These are phyloP conservation scores for Heliamphora exappendiculata DNA, from an alignment of 148 eudicot genomes.

Conservation along the genomic window DNA sequence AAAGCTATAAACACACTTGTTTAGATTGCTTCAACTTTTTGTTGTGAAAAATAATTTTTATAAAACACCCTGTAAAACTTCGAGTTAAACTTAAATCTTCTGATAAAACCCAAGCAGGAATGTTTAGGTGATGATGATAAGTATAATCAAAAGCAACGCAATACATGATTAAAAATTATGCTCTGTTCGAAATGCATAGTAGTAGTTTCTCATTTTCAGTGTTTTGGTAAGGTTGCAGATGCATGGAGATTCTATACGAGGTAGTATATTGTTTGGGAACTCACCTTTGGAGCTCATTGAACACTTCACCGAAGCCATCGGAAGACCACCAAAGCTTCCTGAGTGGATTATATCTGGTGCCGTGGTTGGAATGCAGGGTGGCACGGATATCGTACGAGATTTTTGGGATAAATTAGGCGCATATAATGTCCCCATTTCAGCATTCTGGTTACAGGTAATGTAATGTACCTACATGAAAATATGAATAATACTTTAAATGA, in stretches of 20 bases:
- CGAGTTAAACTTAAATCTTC: no score
- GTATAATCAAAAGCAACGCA: background rate
- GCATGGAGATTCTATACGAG: conserved; percentile 61
- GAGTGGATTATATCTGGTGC: conserved; percentile 93
- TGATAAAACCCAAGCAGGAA: background rate
- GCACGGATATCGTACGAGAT: conserved; percentile 63
- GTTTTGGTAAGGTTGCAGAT: conserved; percentile 32
- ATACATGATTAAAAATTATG: background rate
- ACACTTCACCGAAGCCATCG: conserved; percentile 71
- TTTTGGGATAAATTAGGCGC: conserved; percentile 48
- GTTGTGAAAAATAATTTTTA: no score
- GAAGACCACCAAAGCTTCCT: conserved; percentile 94
- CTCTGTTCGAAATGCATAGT: background rate
- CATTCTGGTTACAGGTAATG: conserved; percentile 96
- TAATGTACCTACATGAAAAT: background rate
- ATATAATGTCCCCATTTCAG: conserved; percentile 77
- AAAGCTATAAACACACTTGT: no score
- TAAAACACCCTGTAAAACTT: no score
- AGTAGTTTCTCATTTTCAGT: conserved; percentile 4
- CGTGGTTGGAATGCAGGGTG: conserved; percentile 96
- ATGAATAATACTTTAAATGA: background rate
- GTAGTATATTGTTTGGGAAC: conserved; percentile 70
- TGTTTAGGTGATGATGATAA: background rate
- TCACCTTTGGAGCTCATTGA: conserved; percentile 85
- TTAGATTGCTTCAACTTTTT: no score